Conservation (phyloP, 768 basidiomycete species). For the Leccinum arenicola region DNA sequence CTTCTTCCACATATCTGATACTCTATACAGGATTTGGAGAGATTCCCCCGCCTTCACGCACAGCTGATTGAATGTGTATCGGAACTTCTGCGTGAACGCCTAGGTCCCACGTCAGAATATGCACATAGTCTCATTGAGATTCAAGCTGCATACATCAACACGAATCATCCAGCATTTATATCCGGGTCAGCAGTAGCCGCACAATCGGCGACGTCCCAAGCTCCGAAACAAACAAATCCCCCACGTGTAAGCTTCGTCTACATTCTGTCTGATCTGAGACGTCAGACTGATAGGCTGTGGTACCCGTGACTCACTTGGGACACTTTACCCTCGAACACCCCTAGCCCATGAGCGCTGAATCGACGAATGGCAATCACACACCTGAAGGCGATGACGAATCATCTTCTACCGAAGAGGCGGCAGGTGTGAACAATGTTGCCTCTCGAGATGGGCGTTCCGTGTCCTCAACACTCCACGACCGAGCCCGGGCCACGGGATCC, state of each 20-base stretch:
- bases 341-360: constrained; percentile 65
- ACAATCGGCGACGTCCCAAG: constrained; percentile 42
- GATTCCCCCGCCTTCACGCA: constrained; percentile 91
- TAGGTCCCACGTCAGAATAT: constrained; percentile 97
- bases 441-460: constrained; percentile 65
- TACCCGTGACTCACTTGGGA: constrained; percentile 14
- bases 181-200: constrained; percentile 68
- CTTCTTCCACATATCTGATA: constrained; percentile 13
- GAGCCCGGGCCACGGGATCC: constrained; percentile 49
- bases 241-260: constrained; percentile 48
- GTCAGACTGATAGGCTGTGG: constrained; percentile 12
- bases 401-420: constrained; percentile 49
- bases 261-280: constrained; percentile 5
- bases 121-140: constrained; percentile 94
- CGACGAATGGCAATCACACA: constrained; percentile 49
- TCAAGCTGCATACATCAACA: constrained; percentile 99
- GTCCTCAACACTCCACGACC: constrained; percentile 76
- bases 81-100: constrained; percentile 88
- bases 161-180: constrained; percentile 95
- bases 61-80: constrained; percentile 97
- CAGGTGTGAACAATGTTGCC: constrained; percentile 51
- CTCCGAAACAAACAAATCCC: constrained; percentile 42
- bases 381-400: constrained; percentile 66
- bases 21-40: constrained; percentile 75
- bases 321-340: constrained; percentile 1